Conservation (phyloP, 1,139 yeast species). For the Debaryomycetaceae sp. region DNA sequence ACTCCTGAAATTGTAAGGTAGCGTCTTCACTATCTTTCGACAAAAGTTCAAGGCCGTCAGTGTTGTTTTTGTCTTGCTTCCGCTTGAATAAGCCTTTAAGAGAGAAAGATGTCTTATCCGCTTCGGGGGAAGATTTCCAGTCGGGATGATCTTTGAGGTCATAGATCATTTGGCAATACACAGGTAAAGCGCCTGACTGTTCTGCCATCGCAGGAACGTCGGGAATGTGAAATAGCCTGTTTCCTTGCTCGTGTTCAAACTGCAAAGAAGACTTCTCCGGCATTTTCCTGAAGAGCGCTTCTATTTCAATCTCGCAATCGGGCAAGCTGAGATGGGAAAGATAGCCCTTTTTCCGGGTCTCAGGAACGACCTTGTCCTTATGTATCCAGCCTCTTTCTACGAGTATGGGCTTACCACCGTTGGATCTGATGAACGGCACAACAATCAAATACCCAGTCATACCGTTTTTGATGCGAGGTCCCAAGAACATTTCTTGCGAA, state of each 20-base stretch:
- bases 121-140: slow-evolving; percentile 23
- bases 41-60: slow-evolving; percentile 13
- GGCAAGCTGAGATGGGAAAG: slow-evolving; percentile 69
- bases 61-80: slow-evolving; percentile 7
- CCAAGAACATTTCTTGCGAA: slow-evolving; percentile 84
- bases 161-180: slow-evolving; percentile 73
- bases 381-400: slow-evolving; percentile 93
- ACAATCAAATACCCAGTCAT: slow-evolving; percentile 74
- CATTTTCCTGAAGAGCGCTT: slow-evolving; percentile 69
- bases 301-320: slow-evolving; percentile 67
- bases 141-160: slow-evolving; percentile 62
- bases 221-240: slow-evolving; percentile 63
- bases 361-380: slow-evolving; percentile 67
- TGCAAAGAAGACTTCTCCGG: slow-evolving; percentile 71
- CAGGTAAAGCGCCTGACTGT: slow-evolving; percentile 62
- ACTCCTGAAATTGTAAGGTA: slow-evolving; percentile 40
- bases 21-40: slow-evolving; percentile 22
- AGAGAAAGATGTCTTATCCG: not conserved
- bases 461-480: slow-evolving; percentile 81
- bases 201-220: slow-evolving; percentile 81
- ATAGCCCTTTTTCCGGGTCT: slow-evolving; percentile 45
- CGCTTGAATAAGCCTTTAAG: slow-evolving; percentile 2
- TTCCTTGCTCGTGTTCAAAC: slow-evolving; percentile 65
- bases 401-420: slow-evolving; percentile 68
- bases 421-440: slow-evolving; percentile 75